Evolutionary conservation across 805 yeast genomes (phyloP).

Genomic region (Middelhovenomyces tepae): DNA sequence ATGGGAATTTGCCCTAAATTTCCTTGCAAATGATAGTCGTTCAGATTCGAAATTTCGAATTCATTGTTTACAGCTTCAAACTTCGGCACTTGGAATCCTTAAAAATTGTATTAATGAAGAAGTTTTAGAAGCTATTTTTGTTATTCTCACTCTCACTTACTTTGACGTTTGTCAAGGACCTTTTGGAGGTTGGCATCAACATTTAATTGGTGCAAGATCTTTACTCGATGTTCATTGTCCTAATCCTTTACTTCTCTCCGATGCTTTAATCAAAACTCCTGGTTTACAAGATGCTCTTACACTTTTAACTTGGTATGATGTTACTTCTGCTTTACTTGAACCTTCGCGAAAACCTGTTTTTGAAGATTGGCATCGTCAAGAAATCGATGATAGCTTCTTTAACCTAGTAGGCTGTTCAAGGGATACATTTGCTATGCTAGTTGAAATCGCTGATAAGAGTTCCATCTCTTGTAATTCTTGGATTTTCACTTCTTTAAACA

Average conservation of each 20-base stretch:
- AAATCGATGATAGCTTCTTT: slow-evolving; percentile 14
- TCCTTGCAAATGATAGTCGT: slow-evolving; percentile 5
- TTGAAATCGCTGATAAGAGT: slow-evolving; percentile 6
- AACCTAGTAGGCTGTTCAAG: slow-evolving; percentile 13
- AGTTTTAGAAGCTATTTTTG: slow-evolving; percentile 14
- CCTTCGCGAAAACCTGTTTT: slow-evolving; percentile 12
- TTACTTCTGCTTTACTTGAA: slow-evolving; percentile 11
- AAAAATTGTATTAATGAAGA: slow-evolving; percentile 13
- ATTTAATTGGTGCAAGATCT: slow-evolving; percentile 13
- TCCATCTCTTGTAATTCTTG: too few species aligned
- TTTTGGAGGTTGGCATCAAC: slow-evolving; percentile 15
- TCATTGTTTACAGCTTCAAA: slow-evolving; percentile 9
- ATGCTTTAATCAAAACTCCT: slow-evolving; percentile 9
- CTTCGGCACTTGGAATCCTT: slow-evolving; percentile 13
- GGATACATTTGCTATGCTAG: slow-evolving; percentile 9
- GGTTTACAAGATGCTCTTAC: slow-evolving; percentile 16
- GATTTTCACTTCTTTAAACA: too few species aligned
- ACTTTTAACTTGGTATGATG: slow-evolving; percentile 15
- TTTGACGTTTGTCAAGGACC: slow-evolving; percentile 15
- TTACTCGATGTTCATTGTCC: slow-evolving; percentile 14
- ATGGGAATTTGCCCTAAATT: slow-evolving; percentile 15
- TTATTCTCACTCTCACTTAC: slow-evolving; percentile 14
- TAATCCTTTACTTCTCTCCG: slow-evolving; percentile 5
- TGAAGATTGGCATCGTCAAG: slow-evolving; percentile 16
- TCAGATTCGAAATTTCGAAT: slow-evolving; percentile 7